Conservation (phyloP, 768 basidiomycete genomes). For the Lactarius sanguifluus region DNA sequence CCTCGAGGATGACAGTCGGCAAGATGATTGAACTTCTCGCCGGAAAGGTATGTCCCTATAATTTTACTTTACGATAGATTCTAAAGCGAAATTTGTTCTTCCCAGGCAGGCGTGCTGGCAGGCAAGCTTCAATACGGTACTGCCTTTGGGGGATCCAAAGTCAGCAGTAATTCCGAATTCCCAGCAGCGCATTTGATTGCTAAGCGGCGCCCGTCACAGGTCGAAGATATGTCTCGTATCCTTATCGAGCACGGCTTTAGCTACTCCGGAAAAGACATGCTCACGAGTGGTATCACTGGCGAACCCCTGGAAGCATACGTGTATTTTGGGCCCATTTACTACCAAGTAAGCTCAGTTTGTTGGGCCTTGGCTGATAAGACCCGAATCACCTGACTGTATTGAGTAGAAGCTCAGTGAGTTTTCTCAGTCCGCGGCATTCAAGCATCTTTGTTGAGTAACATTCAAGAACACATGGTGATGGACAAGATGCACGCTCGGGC, state of each 20-base stretch:
- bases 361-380: conserved; percentile 5
- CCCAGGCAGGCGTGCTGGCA: conserved; percentile 82
- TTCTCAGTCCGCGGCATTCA: conserved; percentile 7
- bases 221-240: conserved; percentile 97
- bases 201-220: conserved; percentile 43
- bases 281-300: conserved; percentile 97
- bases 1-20: conserved; percentile 98
- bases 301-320: conserved; percentile 96
- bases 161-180: conserved; percentile 34
- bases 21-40: conserved; percentile 99
- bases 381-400: conserved; percentile 20
- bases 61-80: conserved; percentile 6
- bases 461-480: conserved; percentile 94
- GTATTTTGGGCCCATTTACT: conserved; percentile 98
- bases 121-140: conserved; percentile 94
- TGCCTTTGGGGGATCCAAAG: conserved; percentile 98
- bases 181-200: conserved; percentile 1
- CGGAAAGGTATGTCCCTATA: conserved; percentile 65
- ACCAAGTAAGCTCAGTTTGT: conserved; percentile 61
- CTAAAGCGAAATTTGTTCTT: conserved; percentile 6
- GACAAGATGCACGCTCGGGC: conserved; percentile 99
- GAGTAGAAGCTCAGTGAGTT: conserved; percentile 87
- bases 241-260: conserved; percentile 94
- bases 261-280: conserved; percentile 98
- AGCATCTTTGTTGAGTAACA: conserved; percentile 17